phyloP scores from a whole-genome alignment of 164 flowering plant genomes.

The Magnolia kwangsiensis region DNA sequence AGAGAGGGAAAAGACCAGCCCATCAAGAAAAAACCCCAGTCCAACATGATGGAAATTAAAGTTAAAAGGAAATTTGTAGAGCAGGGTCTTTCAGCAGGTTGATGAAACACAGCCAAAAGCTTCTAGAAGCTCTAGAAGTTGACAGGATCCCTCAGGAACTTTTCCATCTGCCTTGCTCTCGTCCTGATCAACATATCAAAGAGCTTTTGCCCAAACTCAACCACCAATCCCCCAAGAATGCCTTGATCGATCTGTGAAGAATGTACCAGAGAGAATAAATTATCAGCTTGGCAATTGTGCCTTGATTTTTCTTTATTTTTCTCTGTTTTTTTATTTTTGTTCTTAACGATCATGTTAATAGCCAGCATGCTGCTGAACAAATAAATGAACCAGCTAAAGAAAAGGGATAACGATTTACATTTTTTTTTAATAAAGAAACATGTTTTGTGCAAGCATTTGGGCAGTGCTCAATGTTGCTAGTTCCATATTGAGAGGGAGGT shows the following conservation, averaged over 20 bases:
- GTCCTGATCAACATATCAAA: conserved; percentile 25
- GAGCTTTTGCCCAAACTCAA: conserved; percentile 21
- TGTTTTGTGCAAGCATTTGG: too few relatives aligned
- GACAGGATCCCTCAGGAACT: conserved; percentile 20
- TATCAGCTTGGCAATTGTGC: too few relatives aligned
- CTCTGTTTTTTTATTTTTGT: too few relatives aligned
- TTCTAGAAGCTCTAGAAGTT: conserved; percentile 12
- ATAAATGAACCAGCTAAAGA: too few relatives aligned
- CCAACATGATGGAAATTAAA: not conserved
- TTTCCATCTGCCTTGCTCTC: conserved; percentile 25
- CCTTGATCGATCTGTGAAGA: conserved; percentile 16
- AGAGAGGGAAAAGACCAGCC: not conserved
- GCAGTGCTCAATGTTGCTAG: too few relatives aligned
- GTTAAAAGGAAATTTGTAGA: not conserved
- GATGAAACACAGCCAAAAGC: not conserved
- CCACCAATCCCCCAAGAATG: conserved; percentile 23
- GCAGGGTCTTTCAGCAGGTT: too few relatives aligned
- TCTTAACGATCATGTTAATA: too few relatives aligned
- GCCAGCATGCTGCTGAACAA: too few relatives aligned
- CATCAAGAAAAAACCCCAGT: not conserved
- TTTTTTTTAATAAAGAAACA: too few relatives aligned
- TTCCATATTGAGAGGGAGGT: too few relatives aligned
- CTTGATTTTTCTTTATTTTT: too few relatives aligned
- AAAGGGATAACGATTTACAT: too few relatives aligned
- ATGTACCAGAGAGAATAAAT: not conserved